phyloP scores from a whole-genome alignment of 257 asterid species.

The Salvia rosmarinus region DNA sequence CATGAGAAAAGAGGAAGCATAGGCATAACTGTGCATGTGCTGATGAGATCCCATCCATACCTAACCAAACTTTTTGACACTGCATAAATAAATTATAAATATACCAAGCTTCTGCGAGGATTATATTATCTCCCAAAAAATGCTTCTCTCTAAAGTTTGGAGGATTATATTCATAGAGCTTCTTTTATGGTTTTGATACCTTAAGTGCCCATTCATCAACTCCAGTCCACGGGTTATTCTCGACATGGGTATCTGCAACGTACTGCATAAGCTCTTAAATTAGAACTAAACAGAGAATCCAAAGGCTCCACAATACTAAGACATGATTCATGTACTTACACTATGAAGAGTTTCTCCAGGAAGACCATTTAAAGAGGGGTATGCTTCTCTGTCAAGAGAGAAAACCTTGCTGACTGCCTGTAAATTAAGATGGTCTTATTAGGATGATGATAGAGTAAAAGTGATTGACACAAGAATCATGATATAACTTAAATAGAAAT shows the following conservation, averaged over 20 bases:
- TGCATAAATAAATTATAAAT: not conserved
- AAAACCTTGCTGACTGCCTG: slow-evolving; percentile 86
- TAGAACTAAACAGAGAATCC: not conserved
- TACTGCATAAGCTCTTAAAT: slow-evolving; percentile 49
- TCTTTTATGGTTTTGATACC: slow-evolving; percentile 47
- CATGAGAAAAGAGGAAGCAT: not conserved
- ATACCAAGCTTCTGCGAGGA: too few species aligned
- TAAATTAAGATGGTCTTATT: slow-evolving; percentile 22
- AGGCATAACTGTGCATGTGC: too few species aligned
- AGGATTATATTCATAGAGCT: slow-evolving; percentile 21
- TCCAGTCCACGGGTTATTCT: slow-evolving; percentile 89
- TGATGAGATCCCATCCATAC: too few species aligned
- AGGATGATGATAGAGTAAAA: too few species aligned
- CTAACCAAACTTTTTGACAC: too few species aligned
- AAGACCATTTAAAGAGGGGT: slow-evolving; percentile 83
- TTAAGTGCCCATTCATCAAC: slow-evolving; percentile 81
- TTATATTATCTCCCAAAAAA: too few species aligned
- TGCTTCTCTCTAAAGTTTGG: too few species aligned
- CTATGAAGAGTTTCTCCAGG: slow-evolving; percentile 89
- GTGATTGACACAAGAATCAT: too few species aligned
- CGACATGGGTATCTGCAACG: slow-evolving; percentile 73
- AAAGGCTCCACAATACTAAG: slow-evolving; percentile 5
- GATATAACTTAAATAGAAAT: too few species aligned
- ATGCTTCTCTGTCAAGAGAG: slow-evolving; percentile 92
- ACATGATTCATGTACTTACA: slow-evolving; percentile 49